Base-by-base conservation (phyloP, 352 stramenopile genomes). In the Blastocystis sp. region DNA sequence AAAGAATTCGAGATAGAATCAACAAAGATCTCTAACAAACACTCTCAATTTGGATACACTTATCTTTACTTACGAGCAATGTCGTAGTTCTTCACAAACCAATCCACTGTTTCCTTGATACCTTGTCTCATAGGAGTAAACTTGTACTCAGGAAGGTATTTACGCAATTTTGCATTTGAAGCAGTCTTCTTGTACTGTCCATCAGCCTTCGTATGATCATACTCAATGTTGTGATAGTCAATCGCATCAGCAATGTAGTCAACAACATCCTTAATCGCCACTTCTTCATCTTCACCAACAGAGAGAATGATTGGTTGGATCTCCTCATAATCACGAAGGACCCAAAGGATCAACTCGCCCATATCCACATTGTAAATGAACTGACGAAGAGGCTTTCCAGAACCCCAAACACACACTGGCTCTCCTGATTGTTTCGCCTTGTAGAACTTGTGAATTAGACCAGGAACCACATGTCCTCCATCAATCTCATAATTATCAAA, bases 171-270 rank as follows among this genome's bases (percentile, higher is more conserved):
- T 21, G 91, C 93, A 88, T 98, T 98, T 88, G 91, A 95, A 1
- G 95, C 95, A 16, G 96, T 98, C 91, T 99, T 98, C 91, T 98
- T 98, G 91, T 95, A 98, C 90, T 98, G 96, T 5, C 96, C 96
- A 90, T 99, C 96, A n/a, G 93, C 91, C 89, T 98, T 97, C 46
- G 88, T 93, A 5, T 92, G 95, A 89, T 98, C 94, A 83, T 97
- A 95, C 71, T 88, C 86, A 37, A 91, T 89, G 58, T 90, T 90
- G 58, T 91, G 69, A 52, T 95, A 96, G 4, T 91, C 87, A 90
- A 97, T 94, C 37, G 90, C 90, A 0, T 89, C 65, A 14, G 93
- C 93, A 86, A 96, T 93, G 65, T 90, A 83, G 1, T 89, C 58
- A 14, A 95, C 95, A 3, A 98, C 94, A 87, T 98, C 92, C 46